A percentile compares a stretch with the other conserved stretches of the same genome.
Conservation (phyloP, 106 monocot genomes). For the Narthecium ossifragum region DNA sequence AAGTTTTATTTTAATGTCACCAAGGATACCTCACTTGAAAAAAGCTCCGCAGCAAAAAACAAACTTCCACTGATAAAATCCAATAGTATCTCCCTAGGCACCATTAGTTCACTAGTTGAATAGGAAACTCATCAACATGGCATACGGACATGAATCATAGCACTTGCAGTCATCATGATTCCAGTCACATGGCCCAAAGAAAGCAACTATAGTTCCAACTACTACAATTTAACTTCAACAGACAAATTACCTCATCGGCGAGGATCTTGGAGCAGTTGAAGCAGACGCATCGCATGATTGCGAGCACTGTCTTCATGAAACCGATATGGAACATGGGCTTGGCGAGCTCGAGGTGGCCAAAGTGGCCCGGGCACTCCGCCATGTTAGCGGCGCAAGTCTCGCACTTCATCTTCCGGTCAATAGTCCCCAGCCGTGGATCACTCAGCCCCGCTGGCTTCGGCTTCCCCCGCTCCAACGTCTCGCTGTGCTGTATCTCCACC, state of each 20-base stretch:
- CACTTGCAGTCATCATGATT: too few species aligned
- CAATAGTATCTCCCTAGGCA: too few species aligned
- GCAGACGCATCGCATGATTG: constrained; percentile 96
- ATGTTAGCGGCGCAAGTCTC: constrained; percentile 96
- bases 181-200: too few species aligned
- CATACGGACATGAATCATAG: too few species aligned
- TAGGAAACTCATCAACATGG: too few species aligned
- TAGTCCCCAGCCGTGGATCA: constrained; percentile 88
- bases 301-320: constrained; percentile 94
- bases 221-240: too few species aligned
- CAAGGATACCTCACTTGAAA: too few species aligned
- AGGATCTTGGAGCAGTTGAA: constrained; percentile 99
- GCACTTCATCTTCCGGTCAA: constrained; percentile 94
- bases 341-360: constrained; percentile 97
- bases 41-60: too few species aligned
- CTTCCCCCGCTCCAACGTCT: constrained; percentile 90
- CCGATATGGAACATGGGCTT: constrained; percentile 99
- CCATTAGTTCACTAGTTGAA: too few species aligned
- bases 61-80: too few species aligned
- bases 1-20: too few species aligned
- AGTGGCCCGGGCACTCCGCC: constrained; percentile 98
- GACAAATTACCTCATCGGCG: constrained; percentile 81
- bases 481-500: constrained; percentile 73
- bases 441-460: constrained; percentile 86
- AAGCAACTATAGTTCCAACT: too few species aligned